Evolutionary conservation across 148 eudicot species (phyloP), one percentile per base, ranked within the genome.

Genomic region (Diospyros kaki): DNA sequence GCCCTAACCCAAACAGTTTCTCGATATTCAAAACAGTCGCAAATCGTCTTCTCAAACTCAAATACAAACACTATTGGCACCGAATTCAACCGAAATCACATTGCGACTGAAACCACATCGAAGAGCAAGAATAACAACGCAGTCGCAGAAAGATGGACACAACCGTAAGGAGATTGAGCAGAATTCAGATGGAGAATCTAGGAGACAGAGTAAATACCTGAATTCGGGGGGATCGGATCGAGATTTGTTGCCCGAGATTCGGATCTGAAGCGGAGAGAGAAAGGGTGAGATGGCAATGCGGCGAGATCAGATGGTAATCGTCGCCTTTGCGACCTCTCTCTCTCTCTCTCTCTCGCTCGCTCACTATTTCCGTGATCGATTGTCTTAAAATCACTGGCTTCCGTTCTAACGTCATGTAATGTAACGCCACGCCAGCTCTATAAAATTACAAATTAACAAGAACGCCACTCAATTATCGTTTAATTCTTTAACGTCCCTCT

Each of bases 221-320:
- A 60, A 17, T 18, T 38, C 12, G 41, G 11, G 41, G 64, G 64
- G 41, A 18, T 60, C 64, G 10, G 41, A 60, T 44, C 51, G 2
- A 46, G 51, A 17, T 72, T 72, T 17, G 41, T 8, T 10, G 53
- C 54, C 53, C 44, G 54, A 4, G 42, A 72, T 43, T 59, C 42
- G 72, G 58, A 68, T 28, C 72, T 51, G 58, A 48, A 68, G 8
- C 10, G 4, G 39, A 48, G 70, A 63, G 66, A 63, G 45, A 10
- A 15, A 28, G 6, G 40, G 72, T 9, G 53, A 72, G 9, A 9
- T 7, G 42, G 51, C 39, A 71, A 58, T 58, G 74, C 39, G 41
- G 42, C 40, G 7, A 71, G 53, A 72, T 72, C 54, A 51, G 66
- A 58, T 50, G 75, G 65, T 2, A n/a, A 43, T 38, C 15, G 64